phyloP scores from a whole-genome alignment of 164 flowering plant genomes.

The Amborella trichopoda region DNA sequence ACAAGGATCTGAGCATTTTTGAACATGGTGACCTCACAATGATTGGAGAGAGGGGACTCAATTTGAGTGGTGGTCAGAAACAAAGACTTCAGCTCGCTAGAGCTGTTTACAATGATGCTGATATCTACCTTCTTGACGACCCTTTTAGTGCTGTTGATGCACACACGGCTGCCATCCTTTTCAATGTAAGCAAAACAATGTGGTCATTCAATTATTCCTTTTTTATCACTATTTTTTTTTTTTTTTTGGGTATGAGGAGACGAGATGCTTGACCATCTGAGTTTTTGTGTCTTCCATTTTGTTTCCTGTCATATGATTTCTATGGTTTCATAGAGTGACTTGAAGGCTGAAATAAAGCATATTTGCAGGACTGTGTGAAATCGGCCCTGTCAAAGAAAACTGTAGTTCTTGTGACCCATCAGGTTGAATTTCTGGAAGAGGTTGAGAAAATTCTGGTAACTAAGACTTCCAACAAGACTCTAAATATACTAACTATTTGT shows the following conservation, averaged over 20 bases:
- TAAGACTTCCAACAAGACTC: too few species aligned
- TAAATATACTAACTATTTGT: background rate
- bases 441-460: constrained; percentile 65
- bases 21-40: constrained; percentile 82
- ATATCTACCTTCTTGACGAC: constrained; percentile 84
- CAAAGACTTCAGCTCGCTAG: constrained; percentile 92
- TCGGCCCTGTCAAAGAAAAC: constrained; percentile 46
- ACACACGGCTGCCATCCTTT: constrained; percentile 72
- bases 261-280: too few species aligned
- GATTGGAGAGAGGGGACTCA: constrained; percentile 87
- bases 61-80: constrained; percentile 94
- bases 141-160: constrained; percentile 98
- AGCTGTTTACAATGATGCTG: constrained; percentile 84
- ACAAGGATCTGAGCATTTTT: constrained; percentile 56
- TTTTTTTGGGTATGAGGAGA: too few species aligned
- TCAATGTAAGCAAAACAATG: constrained; percentile 33
- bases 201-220: too few species aligned
- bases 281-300: too few species aligned
- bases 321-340: too few species aligned
- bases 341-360: too few species aligned
- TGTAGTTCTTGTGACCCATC: constrained; percentile 84
- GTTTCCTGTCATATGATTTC: too few species aligned
- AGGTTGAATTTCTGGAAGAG: constrained; percentile 74
- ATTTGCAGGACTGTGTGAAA: constrained; percentile 74
- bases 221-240: too few species aligned